A percentile compares a stretch with the other conserved stretches of the same genome.
These are phyloP conservation scores for Pseudogymnoascus destructans DNA, from an alignment of 2,329 filamentous ascomycete species.

Conservation along the genomic window DNA sequence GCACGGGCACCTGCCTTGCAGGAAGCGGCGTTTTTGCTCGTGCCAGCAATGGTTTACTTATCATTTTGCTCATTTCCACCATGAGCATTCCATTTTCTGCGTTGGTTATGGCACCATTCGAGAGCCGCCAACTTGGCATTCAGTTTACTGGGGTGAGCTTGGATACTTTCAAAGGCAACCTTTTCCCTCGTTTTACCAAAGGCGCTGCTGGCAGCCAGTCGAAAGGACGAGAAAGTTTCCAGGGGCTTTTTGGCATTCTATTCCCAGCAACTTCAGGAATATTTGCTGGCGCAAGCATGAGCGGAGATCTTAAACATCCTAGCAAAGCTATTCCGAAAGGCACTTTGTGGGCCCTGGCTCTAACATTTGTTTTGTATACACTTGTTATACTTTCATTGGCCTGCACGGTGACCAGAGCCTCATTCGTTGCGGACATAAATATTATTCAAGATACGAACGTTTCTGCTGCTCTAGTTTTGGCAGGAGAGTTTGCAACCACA, in stretches of 20 bases:
- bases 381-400: conserved; percentile 69
- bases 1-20: conserved; percentile 63
- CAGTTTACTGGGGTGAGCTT: conserved; percentile 67
- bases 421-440: conserved; percentile 61
- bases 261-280: conserved; percentile 55
- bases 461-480: conserved; percentile 59
- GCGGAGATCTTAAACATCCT: conserved; percentile 68
- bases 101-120: conserved; percentile 54
- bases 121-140: conserved; percentile 46
- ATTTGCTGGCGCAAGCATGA: conserved; percentile 74
- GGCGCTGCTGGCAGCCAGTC: conserved; percentile 50
- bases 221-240: conserved; percentile 54
- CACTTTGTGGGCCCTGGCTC: conserved; percentile 63
- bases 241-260: conserved; percentile 73
- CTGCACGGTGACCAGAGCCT: conserved; percentile 58
- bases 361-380: conserved; percentile 65
- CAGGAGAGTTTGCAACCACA: conserved; percentile 70
- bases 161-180: conserved; percentile 58
- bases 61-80: conserved; percentile 58
- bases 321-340: conserved; percentile 75
- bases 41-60: conserved; percentile 63
- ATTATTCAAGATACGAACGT: conserved; percentile 71
- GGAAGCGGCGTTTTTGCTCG: conserved; percentile 70
- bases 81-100: conserved; percentile 75
- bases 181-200: conserved; percentile 52